A percentile compares a stretch with the other conserved stretches of the same genome.
Evolutionary conservation across 805 yeast genomes (phyloP).

Genomic region (Zygosaccharomyces gambellarensis): DNA sequence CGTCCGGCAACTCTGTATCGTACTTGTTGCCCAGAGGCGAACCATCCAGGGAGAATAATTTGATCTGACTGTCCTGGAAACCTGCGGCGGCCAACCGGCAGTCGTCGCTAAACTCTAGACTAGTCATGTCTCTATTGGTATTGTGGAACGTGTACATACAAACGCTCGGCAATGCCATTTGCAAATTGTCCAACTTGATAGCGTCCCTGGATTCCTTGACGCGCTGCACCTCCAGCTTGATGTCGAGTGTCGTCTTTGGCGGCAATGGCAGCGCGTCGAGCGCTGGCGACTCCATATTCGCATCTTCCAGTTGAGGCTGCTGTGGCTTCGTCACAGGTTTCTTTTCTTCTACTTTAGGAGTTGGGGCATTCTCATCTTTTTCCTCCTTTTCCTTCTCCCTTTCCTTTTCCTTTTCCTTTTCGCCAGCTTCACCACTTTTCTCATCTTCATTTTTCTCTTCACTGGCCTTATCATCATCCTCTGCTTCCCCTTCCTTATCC

Average conservation of each 20-base stretch:
- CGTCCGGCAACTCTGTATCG: conserved; percentile 38
- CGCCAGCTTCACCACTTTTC: conserved; percentile 1
- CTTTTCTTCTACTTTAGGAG: conserved; percentile 15
- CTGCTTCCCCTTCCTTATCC: conserved; percentile 4
- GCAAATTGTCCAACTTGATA: conserved; percentile 61
- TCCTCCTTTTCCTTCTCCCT: conserved; percentile 3
- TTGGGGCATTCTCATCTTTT: conserved; percentile 15
- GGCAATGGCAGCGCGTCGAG: conserved; percentile 82
- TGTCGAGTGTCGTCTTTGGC: conserved; percentile 69
- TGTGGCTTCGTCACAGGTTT: conserved; percentile 30
- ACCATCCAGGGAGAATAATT: conserved; percentile 92
- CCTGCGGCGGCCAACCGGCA: conserved; percentile 88
- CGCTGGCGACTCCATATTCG: conserved; percentile 61
- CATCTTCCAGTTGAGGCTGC: conserved; percentile 19
- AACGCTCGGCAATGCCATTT: conserved; percentile 84
- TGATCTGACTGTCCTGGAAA: conserved; percentile 84
- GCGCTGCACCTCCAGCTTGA: conserved; percentile 69
- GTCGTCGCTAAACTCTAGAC: conserved; percentile 81
- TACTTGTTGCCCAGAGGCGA: conserved; percentile 62
- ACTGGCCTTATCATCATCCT: conserved; percentile 1
- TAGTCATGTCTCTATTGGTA: conserved; percentile 83
- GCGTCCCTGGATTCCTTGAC: conserved; percentile 80
- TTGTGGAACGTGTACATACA: conserved; percentile 98
- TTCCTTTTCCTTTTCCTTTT: conserved; percentile 6
- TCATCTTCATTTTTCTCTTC: conserved; percentile 4